These are phyloP conservation scores for Penicillium longicatenatum DNA, from an alignment of 495 filamentous ascomycete species.

Conservation along the genomic window DNA sequence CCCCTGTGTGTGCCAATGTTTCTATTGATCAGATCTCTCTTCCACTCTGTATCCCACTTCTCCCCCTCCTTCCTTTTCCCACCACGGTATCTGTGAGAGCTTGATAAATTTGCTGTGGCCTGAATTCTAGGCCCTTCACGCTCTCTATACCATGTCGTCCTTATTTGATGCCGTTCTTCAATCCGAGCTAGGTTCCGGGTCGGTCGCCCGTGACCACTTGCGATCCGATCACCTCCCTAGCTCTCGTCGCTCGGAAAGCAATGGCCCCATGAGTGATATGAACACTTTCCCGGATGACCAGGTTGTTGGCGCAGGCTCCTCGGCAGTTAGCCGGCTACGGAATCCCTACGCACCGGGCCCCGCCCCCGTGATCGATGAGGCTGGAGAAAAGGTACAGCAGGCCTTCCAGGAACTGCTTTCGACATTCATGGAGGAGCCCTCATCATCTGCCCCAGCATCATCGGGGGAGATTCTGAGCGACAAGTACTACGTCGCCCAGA, in stretches of 20 bases:
- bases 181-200: slow-evolving; percentile 50
- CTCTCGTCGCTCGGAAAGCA: slow-evolving; percentile 54
- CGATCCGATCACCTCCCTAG: slow-evolving; percentile 47
- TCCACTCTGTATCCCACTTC: not conserved
- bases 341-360: slow-evolving; percentile 66
- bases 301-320: slow-evolving; percentile 54
- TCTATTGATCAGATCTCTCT: not conserved
- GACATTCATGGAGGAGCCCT: slow-evolving; percentile 76
- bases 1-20: slow-evolving; percentile 9
- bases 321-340: slow-evolving; percentile 58
- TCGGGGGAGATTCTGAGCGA: slow-evolving; percentile 78
- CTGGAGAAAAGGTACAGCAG: slow-evolving; percentile 81
- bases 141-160: slow-evolving; percentile 49
- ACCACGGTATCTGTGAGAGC: slow-evolving; percentile 15
- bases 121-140: slow-evolving; percentile 22
- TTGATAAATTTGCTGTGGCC: slow-evolving; percentile 18
- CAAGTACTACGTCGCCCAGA: slow-evolving; percentile 96
- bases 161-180: slow-evolving; percentile 54
- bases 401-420: slow-evolving; percentile 90
- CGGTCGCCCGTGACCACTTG: slow-evolving; percentile 37
- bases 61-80: slow-evolving; percentile 4
- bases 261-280: slow-evolving; percentile 56
- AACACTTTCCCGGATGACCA: slow-evolving; percentile 63
- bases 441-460: slow-evolving; percentile 68
- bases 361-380: slow-evolving; percentile 82